Conservation (phyloP, 805 yeast genomes). For the Candida sphagnicola region DNA sequence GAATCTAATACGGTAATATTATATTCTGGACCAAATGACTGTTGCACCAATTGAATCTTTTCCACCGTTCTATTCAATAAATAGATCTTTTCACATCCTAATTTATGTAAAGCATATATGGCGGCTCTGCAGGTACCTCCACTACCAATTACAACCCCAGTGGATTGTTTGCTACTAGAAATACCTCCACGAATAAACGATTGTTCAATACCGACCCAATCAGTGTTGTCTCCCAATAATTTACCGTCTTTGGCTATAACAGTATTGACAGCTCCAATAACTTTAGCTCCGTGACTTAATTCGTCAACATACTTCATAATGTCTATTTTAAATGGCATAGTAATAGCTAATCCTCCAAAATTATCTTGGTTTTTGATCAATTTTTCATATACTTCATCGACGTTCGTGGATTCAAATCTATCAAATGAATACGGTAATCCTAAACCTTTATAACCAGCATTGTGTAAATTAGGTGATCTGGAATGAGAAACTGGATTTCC, state of each 20-base stretch:
- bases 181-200: slow-evolving; percentile 65
- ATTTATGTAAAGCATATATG: slow-evolving; percentile 69
- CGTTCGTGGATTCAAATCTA: slow-evolving; percentile 64
- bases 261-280: slow-evolving; percentile 95
- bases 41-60: slow-evolving; percentile 56
- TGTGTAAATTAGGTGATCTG: slow-evolving; percentile 84
- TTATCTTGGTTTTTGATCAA: slow-evolving; percentile 42
- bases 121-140: slow-evolving; percentile 99
- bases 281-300: slow-evolving; percentile 69
- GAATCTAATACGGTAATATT: slow-evolving; percentile 57
- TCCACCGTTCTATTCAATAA: slow-evolving; percentile 75
- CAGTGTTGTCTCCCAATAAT: slow-evolving; percentile 86
- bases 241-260: slow-evolving; percentile 48
- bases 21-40: slow-evolving; percentile 56
- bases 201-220: slow-evolving; percentile 83
- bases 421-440: slow-evolving; percentile 75
- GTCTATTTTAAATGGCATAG: slow-evolving; percentile 88
- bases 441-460: slow-evolving; percentile 67
- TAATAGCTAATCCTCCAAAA: slow-evolving; percentile 94
- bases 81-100: slow-evolving; percentile 77
- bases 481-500: slow-evolving; percentile 86
- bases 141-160: slow-evolving; percentile 87
- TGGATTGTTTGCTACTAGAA: slow-evolving; percentile 34
- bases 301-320: slow-evolving; percentile 64
- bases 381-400: slow-evolving; percentile 48